Conservation (phyloP, 306 rosid genomes). For the Vigna radiata region DNA sequence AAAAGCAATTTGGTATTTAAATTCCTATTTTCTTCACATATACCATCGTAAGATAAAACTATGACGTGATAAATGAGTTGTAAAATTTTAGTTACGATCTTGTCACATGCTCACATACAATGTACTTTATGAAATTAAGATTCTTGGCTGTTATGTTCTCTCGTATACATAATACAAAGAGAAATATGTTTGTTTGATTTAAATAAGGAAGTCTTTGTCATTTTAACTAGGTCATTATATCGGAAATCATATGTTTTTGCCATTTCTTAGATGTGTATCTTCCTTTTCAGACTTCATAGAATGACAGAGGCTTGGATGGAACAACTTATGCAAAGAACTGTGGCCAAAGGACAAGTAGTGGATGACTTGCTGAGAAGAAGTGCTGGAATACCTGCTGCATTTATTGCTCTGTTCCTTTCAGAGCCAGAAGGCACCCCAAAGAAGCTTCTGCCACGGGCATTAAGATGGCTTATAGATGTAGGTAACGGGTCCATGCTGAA, state of each 20-base stretch:
- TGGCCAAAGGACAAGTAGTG: constrained; percentile 86
- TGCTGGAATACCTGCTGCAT: constrained; percentile 99
- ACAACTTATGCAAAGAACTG: constrained; percentile 92
- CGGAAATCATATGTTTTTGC: constrained; percentile 19
- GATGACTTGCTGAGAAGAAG: constrained; percentile 97
- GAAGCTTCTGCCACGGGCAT: constrained; percentile 90
- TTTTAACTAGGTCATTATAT: constrained; percentile 25
- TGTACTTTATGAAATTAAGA: constrained; percentile 5
- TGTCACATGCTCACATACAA: constrained; percentile 16
- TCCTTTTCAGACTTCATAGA: constrained; percentile 75
- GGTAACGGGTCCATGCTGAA: constrained; percentile 68
- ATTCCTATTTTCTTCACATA: constrained; percentile 14
- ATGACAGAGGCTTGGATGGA: constrained; percentile 97
- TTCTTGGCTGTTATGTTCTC: constrained; percentile 18
- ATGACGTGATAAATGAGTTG: constrained; percentile 17
- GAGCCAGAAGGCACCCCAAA: constrained; percentile 99
- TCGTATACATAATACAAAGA: constrained; percentile 16
- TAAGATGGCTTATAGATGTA: constrained; percentile 91
- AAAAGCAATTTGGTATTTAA: not conserved
- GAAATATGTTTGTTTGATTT: constrained; percentile 24
- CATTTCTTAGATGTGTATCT: constrained; percentile 41
- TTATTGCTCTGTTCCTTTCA: constrained; percentile 90
- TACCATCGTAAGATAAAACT: not conserved
- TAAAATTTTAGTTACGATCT: not conserved
- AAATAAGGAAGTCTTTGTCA: constrained; percentile 18